Percentiles rank a stretch among this genome's conserved stretches.
These are phyloP conservation scores for Lentinula lateritia DNA, from an alignment of 768 basidiomycete species.

Conservation along the genomic window DNA sequence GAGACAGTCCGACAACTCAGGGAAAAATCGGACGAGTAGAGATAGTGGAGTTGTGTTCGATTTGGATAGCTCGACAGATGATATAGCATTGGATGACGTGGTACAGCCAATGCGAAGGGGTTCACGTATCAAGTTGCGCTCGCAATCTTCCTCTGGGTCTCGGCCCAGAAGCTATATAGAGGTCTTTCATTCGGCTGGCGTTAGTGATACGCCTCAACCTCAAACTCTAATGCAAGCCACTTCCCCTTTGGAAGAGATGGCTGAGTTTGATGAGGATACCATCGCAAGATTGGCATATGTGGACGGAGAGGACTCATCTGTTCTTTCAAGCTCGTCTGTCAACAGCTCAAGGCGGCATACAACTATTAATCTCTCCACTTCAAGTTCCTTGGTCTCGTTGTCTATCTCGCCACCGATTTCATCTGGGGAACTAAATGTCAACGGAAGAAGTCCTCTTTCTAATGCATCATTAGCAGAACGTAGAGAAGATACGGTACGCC, in stretches of 20 bases:
- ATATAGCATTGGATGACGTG: constrained; percentile 4
- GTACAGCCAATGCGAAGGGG: constrained; percentile 15
- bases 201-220: neutral
- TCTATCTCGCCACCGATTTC: neutral
- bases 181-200: constrained; percentile 38
- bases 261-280: neutral
- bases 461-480: constrained; percentile 12
- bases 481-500: constrained; percentile 56
- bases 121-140: constrained; percentile 23
- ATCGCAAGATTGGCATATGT: constrained; percentile 11
- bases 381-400: neutral
- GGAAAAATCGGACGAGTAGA: neutral
- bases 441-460: neutral
- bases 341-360: constrained; percentile 5
- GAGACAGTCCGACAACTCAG: neutral
- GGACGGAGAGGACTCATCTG: constrained; percentile 5
- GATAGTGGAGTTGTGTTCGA: constrained; percentile 1
- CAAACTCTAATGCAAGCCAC: neutral
- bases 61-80: constrained; percentile 2
- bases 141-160: constrained; percentile 20
- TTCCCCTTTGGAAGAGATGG: neutral
- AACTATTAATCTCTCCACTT: neutral
- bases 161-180: constrained; percentile 63
- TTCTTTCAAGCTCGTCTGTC: neutral
- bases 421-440: neutral